phyloP scores from a whole-genome alignment of 305 asterid species.

The Salvia sclarea region DNA sequence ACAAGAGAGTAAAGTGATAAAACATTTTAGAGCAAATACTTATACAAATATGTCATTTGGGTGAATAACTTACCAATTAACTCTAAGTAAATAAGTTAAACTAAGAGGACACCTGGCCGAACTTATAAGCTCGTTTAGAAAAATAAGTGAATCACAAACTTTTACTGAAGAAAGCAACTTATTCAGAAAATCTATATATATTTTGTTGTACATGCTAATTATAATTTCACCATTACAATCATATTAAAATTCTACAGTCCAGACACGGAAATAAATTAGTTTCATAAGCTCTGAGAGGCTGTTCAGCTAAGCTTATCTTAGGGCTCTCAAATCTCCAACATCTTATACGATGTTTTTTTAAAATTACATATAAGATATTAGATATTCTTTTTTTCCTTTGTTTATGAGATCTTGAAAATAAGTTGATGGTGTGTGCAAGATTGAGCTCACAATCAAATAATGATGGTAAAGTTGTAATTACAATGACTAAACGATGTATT shows the following conservation, averaged over 20 bases:
- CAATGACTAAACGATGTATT: not conserved
- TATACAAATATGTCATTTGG: slow-evolving; percentile 2
- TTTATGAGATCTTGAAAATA: not conserved
- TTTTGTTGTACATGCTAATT: not conserved
- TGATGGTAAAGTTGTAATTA: not conserved
- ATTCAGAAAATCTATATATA: not conserved
- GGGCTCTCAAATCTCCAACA: not conserved
- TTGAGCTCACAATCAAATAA: not conserved
- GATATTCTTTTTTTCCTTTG: too few relatives aligned
- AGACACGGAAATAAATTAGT: not conserved
- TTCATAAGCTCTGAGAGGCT: not conserved
- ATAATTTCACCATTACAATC: not conserved
- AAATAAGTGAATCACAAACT: not conserved
- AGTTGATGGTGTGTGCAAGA: not conserved
- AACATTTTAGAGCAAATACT: not conserved
- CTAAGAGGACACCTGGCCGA: not conserved
- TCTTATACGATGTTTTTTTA: not conserved
- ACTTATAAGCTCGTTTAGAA: not conserved
- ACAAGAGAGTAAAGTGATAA: not conserved
- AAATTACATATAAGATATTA: not conserved
- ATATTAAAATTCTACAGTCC: not conserved
- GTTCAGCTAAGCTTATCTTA: not conserved
- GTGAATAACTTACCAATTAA: not conserved
- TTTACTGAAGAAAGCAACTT: not conserved
- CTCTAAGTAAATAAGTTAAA: not conserved